Percentiles rank a stretch among this genome's conserved stretches.
phyloP scores from a whole-genome alignment of 2,329 filamentous ascomycete genomes.

The Fusarium albosuccineum region DNA sequence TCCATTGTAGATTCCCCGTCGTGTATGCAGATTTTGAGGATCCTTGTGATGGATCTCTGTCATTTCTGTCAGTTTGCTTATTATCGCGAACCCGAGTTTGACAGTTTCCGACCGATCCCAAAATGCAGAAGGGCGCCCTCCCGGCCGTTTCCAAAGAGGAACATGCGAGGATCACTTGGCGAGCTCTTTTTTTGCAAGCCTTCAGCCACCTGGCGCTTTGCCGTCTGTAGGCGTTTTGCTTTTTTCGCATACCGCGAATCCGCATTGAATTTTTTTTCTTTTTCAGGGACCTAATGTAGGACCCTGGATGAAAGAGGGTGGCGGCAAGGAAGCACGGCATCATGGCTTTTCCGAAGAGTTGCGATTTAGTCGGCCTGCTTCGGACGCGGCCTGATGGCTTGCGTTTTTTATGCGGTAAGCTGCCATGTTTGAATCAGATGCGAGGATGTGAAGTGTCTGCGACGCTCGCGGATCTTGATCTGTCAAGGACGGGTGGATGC shows the following conservation, averaged over 20 bases:
- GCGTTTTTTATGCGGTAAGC: background rate
- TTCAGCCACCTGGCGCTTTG: background rate
- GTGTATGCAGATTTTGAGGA: background rate
- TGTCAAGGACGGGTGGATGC: constrained; percentile 12
- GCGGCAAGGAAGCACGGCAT: constrained; percentile 8
- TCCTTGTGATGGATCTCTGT: background rate
- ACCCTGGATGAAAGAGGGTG: background rate
- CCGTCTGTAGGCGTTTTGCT: background rate
- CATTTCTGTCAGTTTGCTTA: background rate
- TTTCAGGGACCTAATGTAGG: background rate
- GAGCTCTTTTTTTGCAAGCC: background rate
- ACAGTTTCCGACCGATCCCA: background rate
- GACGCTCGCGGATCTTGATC: constrained; percentile 24
- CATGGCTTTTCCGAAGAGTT: background rate
- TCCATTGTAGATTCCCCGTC: background rate
- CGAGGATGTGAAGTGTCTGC: constrained; percentile 36
- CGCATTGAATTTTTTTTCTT: background rate
- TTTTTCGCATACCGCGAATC: constrained; percentile 4
- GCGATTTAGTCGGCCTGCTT: background rate
- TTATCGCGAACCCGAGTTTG: background rate
- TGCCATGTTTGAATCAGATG: constrained; percentile 1
- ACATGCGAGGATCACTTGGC: constrained; percentile 23
- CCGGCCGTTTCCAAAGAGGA: constrained; percentile 24
- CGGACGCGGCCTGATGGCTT: too few species aligned
- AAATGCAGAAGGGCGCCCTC: constrained; percentile 2